Conservation (phyloP, 2,329 filamentous ascomycete species). For the Neofusicoccum sp. region DNA sequence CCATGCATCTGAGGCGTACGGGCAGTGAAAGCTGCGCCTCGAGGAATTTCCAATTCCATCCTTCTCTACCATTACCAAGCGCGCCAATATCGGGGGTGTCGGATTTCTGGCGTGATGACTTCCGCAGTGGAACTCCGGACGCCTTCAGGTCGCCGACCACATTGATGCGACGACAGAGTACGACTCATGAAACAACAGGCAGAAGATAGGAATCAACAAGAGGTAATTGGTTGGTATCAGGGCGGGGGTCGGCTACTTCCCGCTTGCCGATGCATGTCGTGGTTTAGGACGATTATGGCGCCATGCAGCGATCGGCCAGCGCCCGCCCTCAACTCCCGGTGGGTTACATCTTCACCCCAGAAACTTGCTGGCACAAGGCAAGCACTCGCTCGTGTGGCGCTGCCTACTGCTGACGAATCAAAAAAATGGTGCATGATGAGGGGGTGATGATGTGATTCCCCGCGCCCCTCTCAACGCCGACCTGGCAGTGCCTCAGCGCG, state of each 20-base stretch:
- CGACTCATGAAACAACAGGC: not conserved
- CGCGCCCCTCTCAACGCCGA: not conserved
- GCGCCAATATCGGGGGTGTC: not conserved
- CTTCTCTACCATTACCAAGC: not conserved
- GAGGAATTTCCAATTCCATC: not conserved
- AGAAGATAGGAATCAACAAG: not conserved
- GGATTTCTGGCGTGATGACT: not conserved
- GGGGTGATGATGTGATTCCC: constrained; percentile 17
- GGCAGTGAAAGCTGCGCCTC: not conserved
- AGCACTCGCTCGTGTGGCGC: not conserved
- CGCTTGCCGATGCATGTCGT: constrained; percentile 14
- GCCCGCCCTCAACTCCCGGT: not conserved
- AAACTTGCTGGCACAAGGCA: not conserved
- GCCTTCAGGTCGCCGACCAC: constrained; percentile 6
- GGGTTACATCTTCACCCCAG: not conserved
- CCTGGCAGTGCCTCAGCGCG: not conserved
- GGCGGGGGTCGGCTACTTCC: constrained; percentile 3
- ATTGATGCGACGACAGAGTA: not conserved
- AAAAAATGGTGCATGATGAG: constrained; percentile 12
- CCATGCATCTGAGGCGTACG: not conserved
- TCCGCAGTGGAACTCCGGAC: not conserved
- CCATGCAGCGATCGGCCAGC: constrained; percentile 11
- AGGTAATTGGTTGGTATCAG: not conserved
- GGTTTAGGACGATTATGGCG: constrained; percentile 10
- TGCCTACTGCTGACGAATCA: constrained; percentile 8